Base-by-base conservation (phyloP, 192 early-diverging fungal species). In the Coemansia sp. region DNA sequence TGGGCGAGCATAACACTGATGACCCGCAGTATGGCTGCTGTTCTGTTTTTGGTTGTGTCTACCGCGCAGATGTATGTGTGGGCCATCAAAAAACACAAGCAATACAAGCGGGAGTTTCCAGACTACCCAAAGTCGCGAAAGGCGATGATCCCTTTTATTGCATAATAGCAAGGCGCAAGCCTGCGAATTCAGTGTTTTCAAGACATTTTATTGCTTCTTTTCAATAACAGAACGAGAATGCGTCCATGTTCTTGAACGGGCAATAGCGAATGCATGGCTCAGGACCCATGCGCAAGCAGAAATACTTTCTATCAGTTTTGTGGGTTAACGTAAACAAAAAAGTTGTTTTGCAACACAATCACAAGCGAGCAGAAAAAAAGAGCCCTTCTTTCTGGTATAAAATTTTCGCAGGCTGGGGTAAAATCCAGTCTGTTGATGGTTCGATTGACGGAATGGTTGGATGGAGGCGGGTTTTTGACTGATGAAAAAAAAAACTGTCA, bases 11-110 rank as follows among this genome's bases (percentile, higher is more conserved):
- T 97, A 61, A 79, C 87, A 32, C 71, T 85, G 52, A 74, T 97
- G 71, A 93, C 92, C 19, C 88, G 90, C 67, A 90, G 87, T 48
- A 69, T 81, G 68, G 85, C 87, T 55, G 85, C 88, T 9, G 74
- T 88, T 56, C 66, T 92, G 41, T 92, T 94, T 68, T 85, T 88
- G 59, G 76, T 87, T 39, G 88, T 90, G 58, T 88, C 87, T 40
- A 82, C 86, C n/a, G 90, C 80, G 57, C 90, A 96, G 78, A 97
- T 97, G 96, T 92, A 92, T 66, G 32, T 91, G 9, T 98, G 96
- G 96, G 96, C 96, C 5, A 66, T 95, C 71, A 98, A 98, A 87
- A 98, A 98, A 86, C 95, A 97, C 84, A 88, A 87, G 66, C 84
- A 86, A 55, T 98, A 98, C 76, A 84, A 78, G 66, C 90, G 90